phyloP scores from a whole-genome alignment of 208 protist species.

The Trypanosoma caninum region DNA sequence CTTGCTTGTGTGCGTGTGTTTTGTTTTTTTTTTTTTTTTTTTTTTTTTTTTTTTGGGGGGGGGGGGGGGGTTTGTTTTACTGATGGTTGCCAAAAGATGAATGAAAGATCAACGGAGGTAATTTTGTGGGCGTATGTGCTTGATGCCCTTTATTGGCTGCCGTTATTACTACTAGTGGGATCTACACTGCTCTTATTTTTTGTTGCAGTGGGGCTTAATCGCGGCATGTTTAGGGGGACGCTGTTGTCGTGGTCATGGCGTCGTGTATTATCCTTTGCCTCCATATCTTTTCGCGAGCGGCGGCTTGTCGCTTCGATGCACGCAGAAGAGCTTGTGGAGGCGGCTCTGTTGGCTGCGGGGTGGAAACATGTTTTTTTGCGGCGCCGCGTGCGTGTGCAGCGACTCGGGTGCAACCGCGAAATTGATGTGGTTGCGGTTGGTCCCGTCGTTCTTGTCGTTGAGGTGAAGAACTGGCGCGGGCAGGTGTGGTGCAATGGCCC shows the following conservation, averaged over 20 bases:
- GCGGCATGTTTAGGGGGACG: slow-evolving; percentile 42
- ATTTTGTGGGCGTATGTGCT: slow-evolving; percentile 16
- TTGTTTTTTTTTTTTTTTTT: slow-evolving; percentile 14
- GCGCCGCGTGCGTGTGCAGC: slow-evolving; percentile 67
- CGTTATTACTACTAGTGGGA: slow-evolving; percentile 27
- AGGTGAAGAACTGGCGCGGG: slow-evolving; percentile 91
- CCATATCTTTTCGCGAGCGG: slow-evolving; percentile 28
- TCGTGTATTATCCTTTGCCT: slow-evolving; percentile 30
- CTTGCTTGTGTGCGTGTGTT: not conserved
- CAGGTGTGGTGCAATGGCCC: slow-evolving; percentile 83
- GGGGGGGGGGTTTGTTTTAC: not conserved
- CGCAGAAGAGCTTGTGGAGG: slow-evolving; percentile 69
- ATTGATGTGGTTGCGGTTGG: slow-evolving; percentile 87
- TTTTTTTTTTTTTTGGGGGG: not conserved
- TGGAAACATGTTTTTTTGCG: slow-evolving; percentile 80
- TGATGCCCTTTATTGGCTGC: slow-evolving; percentile 33
- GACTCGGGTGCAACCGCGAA: slow-evolving; percentile 81
- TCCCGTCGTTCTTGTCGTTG: slow-evolving; percentile 75
- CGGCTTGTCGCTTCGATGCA: slow-evolving; percentile 59
- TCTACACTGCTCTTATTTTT: slow-evolving; percentile 31
- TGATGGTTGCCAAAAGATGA: not conserved
- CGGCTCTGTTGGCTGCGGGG: slow-evolving; percentile 60
- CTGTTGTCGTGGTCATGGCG: slow-evolving; percentile 47
- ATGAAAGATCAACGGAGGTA: not conserved
- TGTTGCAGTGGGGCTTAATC: slow-evolving; percentile 41